Evolutionary conservation across 2,329 filamentous ascomycete species (phyloP), one percentile per base, ranked within the genome.

Genomic region (Microcyclospora pomicola): DNA sequence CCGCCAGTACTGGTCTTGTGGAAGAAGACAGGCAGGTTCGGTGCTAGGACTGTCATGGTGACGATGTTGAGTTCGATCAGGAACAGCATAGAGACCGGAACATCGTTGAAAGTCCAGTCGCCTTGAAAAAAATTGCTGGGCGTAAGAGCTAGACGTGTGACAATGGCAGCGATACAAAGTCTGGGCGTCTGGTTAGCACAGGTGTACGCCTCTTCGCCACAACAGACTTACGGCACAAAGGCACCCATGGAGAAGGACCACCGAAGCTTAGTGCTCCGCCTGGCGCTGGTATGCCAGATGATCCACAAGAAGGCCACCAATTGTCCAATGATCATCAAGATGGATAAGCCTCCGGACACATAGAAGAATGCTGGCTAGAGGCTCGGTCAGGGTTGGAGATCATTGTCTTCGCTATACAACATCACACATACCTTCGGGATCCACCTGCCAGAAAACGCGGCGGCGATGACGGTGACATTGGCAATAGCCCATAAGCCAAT

Each of bases 11-110:
- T 41, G 9, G 41, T 40, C 13, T 43, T 36, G 11, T 40, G 33
- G 9, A 38, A 40, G 13, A 51, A 54, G 10, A 41, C 16, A 3
- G 39, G 39, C 5, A 41, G 24, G n/a, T 32, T 38, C 7, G 30
- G 36, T 5, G 36, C 16, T 6, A 35, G 16, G 2, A 38, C 33
- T 10, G 39, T 39, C 27, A 31, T 36, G 14, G 32, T 40, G 19
- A 38, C 31, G 5, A 41, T 13, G 14, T 14, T 34, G 16, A 36
- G 31, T 10, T 41, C 36, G 13, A 39, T 35, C 5, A 30, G 31
- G 31, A 35, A 35, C 11, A 39, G 30, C 15, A 44, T 38, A 7
- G 13, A 33, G 6, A n/a, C 16, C 28, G 28, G 14, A 12, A 41
- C 36, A 13, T 30, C 31, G 35, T 41, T 9, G 16, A 41, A 41